Percentiles rank a stretch among this genome's conserved stretches.
Evolutionary conservation across 148 eudicot species (phyloP).

Genomic region (Selenicereus undatus): DNA sequence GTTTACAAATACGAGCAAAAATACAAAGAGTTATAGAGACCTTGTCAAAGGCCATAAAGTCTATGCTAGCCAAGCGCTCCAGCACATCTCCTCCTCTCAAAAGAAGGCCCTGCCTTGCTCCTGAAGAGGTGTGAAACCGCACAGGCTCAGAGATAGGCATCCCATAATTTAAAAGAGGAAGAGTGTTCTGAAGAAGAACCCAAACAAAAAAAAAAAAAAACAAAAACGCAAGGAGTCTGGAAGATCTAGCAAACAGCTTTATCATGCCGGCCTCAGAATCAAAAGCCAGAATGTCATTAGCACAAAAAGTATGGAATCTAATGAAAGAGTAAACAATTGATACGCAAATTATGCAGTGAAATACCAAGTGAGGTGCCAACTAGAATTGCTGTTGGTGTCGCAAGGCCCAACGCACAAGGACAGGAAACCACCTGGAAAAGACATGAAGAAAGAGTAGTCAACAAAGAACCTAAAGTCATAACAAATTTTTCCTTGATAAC

Average conservation of each 20-base stretch:
- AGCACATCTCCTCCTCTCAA: slow-evolving; percentile 96
- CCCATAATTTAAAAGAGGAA: background rate
- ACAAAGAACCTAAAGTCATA: background rate
- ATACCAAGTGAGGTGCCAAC: slow-evolving; percentile 95
- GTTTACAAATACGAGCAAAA: background rate
- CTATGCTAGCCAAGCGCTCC: slow-evolving; percentile 79
- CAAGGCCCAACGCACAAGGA: slow-evolving; percentile 98
- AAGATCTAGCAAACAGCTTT: background rate
- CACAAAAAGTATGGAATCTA: background rate
- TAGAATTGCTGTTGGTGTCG: slow-evolving; percentile 95
- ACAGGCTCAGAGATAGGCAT: background rate
- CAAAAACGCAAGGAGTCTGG: background rate
- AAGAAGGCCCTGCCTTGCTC: slow-evolving; percentile 93
- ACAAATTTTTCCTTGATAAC: background rate
- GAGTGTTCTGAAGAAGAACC: background rate
- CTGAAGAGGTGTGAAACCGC: slow-evolving; percentile 27
- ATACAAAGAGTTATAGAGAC: slow-evolving; percentile 28
- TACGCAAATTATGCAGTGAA: slow-evolving; percentile 2
- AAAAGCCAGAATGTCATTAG: background rate
- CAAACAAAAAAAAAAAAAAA: no score
- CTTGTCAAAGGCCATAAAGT: slow-evolving; percentile 80
- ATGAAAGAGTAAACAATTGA: slow-evolving; percentile 1
- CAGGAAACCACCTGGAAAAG: slow-evolving; percentile 83
- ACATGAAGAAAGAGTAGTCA: background rate
- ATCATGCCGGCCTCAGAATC: background rate